Conservation (phyloP, 108 stramenopile species). For the Asterionellopsis glacialis region DNA sequence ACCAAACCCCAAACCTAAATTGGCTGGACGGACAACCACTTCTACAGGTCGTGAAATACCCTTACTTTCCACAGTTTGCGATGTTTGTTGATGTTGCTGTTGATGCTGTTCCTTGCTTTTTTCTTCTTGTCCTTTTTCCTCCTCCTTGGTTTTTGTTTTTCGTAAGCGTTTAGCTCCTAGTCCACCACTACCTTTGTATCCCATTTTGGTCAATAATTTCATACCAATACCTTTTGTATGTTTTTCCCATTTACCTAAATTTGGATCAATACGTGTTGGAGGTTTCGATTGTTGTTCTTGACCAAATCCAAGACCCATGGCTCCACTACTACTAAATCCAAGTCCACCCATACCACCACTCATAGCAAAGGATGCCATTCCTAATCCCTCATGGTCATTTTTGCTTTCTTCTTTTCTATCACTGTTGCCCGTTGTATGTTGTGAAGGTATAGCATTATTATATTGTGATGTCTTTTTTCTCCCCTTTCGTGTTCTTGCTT, state of each 20-base stretch:
- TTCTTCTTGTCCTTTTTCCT: conserved; percentile 3
- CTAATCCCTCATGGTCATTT: neutral
- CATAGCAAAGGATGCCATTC: conserved; percentile 4
- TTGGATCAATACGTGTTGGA: conserved; percentile 25
- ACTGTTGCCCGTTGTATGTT: neutral
- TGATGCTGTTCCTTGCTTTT: conserved; percentile 1
- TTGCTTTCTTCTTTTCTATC: neutral
- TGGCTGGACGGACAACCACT: conserved; percentile 85
- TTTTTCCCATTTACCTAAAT: conserved; percentile 87
- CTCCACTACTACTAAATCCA: neutral
- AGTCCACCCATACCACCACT: neutral
- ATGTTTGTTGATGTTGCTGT: neutral
- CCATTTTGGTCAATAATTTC: conserved; percentile 89
- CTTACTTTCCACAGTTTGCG: conserved; percentile 12
- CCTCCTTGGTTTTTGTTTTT: conserved; percentile 11
- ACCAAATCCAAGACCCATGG: neutral
- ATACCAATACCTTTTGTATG: conserved; percentile 94
- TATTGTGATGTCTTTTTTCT: neutral
- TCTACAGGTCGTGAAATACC: conserved; percentile 88
- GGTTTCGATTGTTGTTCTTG: neutral
- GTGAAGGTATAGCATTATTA: neutral
- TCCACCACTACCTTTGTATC: conserved; percentile 82
- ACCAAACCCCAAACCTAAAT: conserved; percentile 87
- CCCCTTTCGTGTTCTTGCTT: conserved; percentile 1
- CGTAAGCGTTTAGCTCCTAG: conserved; percentile 59